Evolutionary conservation across 2,329 filamentous ascomycete genomes (phyloP), one percentile per base, ranked within the genome.

Genomic region (Fusarium sp.): DNA sequence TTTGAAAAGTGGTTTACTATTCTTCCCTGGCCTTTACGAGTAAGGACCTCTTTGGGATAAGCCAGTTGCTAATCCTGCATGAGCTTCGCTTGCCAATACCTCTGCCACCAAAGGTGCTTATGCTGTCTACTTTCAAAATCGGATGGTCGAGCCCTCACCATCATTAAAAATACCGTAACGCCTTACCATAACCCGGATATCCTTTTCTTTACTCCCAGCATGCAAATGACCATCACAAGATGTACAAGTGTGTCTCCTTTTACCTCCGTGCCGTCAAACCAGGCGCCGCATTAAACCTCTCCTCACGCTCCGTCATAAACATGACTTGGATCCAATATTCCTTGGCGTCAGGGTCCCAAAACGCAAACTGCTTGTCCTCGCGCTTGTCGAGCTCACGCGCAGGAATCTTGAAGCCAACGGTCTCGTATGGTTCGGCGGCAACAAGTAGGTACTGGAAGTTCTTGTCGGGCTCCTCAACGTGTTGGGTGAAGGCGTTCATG

Each of bases 251-350:
- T 19, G 19, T 19, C 19, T 19, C 19, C 19, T 14, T 52, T 59
- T 57, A 87, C 73, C 81, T 78, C 75, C 84, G 77, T 3, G 83
- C 83, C 26, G 84, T 85, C 73, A 91, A 76, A 14, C 89, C 89
- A 1, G 89, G 89, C 55, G 89, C 89, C 19, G 88, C 88, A 50
- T 88, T 89, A 69, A 90, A 98, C 64, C 94, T 87, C 86, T 98
- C 95, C 82, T 98, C 96, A 69, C 96, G 89, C 85, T 99, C 96
- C 39, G 96, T 98, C 88, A 98, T 96, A 83, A 98, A 99, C 85
- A 98, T 92, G 70, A 99, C 88, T 84, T 98, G 96, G 40, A 98
- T 88, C 93, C 94, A 98, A 78, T 97, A 99, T 84, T 98, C 95
- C 85, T 97, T 97, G 68, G 91, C 90, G 79, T 99, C 96, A 64